Evolutionary conservation across 2,329 filamentous ascomycete species (phyloP).

Genomic region (Fusarium sp.): DNA sequence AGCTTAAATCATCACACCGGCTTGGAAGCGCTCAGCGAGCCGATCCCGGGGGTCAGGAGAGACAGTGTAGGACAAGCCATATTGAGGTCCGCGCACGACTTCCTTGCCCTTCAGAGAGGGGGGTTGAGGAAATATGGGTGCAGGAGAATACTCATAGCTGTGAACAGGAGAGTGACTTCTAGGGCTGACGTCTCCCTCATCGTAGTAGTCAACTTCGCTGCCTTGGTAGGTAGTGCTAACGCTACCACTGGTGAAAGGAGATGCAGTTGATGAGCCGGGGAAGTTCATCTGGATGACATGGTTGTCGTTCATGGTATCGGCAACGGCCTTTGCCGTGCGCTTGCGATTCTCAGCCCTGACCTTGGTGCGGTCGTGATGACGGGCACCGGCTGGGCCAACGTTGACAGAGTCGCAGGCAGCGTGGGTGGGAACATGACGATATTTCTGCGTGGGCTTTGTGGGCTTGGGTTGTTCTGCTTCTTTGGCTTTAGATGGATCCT

Average conservation of each 20-base stretch:
- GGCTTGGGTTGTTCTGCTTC: conserved; percentile 61
- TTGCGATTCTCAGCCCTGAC: conserved; percentile 66
- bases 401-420: conserved; percentile 70
- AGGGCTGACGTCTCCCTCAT: conserved; percentile 37
- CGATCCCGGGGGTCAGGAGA: conserved; percentile 56
- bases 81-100: conserved; percentile 51
- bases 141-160: conserved; percentile 26
- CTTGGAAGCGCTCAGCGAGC: conserved; percentile 33
- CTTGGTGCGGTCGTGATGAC: conserved; percentile 57
- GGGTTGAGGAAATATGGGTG: conserved; percentile 38
- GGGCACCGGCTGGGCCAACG: conserved; percentile 66
- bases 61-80: conserved; percentile 54
- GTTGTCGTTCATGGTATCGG: conserved; percentile 50
- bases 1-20: conserved; percentile 36
- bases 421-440: conserved; percentile 73
- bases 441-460: conserved; percentile 58
- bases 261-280: conserved; percentile 52
- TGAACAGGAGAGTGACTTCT: conserved; percentile 36
- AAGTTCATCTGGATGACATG: conserved; percentile 56
- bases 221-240: conserved; percentile 63
- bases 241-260: conserved; percentile 63
- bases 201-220: conserved; percentile 50
- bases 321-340: conserved; percentile 62
- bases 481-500: conserved; percentile 67
- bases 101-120: conserved; percentile 60